Evolutionary conservation across 2,329 filamentous ascomycete species (phyloP), one percentile per base, ranked within the genome.

Genomic region (Ceratocystis ficicola): DNA sequence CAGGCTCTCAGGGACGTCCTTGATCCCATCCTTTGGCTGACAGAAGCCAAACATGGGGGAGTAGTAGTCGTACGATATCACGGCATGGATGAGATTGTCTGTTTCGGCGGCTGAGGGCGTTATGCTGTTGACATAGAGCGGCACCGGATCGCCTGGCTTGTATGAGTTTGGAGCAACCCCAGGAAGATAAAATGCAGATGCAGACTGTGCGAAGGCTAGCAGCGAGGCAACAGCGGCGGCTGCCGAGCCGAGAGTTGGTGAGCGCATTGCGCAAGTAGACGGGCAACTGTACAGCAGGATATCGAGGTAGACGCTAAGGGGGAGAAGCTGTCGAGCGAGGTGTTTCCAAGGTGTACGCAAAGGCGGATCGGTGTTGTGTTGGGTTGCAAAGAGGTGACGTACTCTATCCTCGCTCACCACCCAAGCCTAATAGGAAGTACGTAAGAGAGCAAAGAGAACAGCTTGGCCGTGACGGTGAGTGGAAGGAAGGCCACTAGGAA

Each of bases 51-150:
- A 95, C 2, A 83, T 83, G 5, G 86, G 83, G 71, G 94, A 86
- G 75, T 99, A 99, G 80, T 99, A 97, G 77, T 97, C 93, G 80
- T 89, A 99, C 3, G 93, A 89, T 72, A 97, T 86, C 65, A 96
- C 87, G n/a, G 92, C 95, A 74, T 91, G 90, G 50, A 97, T 81
- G 71, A 90, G 87, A 30, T 87, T 83, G 76, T 96, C 90, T 69
- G 84, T 81, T 68, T 84, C 81, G 52, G 88, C 88, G 59, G 90
- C 86, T 59, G 92, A 85, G 3, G 94, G 93, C 52, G 90, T 94
- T 72, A 99, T 87, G 73, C 87, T 87, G 78, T 99, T 99, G 75
- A 99, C 94, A 72, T 89, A 87, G 62, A 99, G 83, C 28, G 92
- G 90, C 28, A 99, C 94, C 30, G 78, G 78, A 71, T 94, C 89